Conservation (phyloP, 1,139 yeast species). For the Eremothecium cymbalariae region DNA sequence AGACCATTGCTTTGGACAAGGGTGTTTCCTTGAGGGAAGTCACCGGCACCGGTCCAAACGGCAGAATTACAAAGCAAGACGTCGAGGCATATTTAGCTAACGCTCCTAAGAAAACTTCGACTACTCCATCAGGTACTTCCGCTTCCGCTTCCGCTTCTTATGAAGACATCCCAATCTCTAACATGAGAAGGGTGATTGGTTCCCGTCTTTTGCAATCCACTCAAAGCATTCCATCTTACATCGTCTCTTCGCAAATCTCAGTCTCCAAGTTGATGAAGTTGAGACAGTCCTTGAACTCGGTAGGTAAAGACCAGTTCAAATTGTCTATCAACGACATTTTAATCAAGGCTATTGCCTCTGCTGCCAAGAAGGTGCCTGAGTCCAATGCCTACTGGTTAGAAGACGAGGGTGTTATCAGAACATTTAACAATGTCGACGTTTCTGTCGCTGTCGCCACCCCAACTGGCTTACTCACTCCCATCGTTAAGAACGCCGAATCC, state of each 20-base stretch:
- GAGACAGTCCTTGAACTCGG: slow-evolving; percentile 79
- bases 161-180: slow-evolving; percentile 78
- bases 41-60: slow-evolving; percentile 90
- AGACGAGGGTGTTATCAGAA: slow-evolving; percentile 82
- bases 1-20: slow-evolving; percentile 84
- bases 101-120: slow-evolving; percentile 29
- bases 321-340: slow-evolving; percentile 90
- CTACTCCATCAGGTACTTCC: slow-evolving; percentile 41
- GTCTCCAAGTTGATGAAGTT: slow-evolving; percentile 87
- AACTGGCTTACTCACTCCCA: slow-evolving; percentile 94
- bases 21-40: slow-evolving; percentile 80
- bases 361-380: slow-evolving; percentile 84
- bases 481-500: slow-evolving; percentile 75
- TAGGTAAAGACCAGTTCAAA: slow-evolving; percentile 82
- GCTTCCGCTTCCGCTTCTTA: slow-evolving; percentile 50
- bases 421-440: slow-evolving; percentile 84
- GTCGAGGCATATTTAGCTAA: slow-evolving; percentile 56
- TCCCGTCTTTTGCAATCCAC: slow-evolving; percentile 80
- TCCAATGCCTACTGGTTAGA: slow-evolving; percentile 94
- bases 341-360: slow-evolving; percentile 88
- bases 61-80: slow-evolving; percentile 87
- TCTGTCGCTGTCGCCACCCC: slow-evolving; percentile 99
- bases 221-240: slow-evolving; percentile 81
- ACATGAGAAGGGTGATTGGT: slow-evolving; percentile 93
- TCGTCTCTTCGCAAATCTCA: slow-evolving; percentile 77